Evolutionary conservation across 495 filamentous ascomycete genomes (phyloP).

Genomic region (Bacidia rubella): DNA sequence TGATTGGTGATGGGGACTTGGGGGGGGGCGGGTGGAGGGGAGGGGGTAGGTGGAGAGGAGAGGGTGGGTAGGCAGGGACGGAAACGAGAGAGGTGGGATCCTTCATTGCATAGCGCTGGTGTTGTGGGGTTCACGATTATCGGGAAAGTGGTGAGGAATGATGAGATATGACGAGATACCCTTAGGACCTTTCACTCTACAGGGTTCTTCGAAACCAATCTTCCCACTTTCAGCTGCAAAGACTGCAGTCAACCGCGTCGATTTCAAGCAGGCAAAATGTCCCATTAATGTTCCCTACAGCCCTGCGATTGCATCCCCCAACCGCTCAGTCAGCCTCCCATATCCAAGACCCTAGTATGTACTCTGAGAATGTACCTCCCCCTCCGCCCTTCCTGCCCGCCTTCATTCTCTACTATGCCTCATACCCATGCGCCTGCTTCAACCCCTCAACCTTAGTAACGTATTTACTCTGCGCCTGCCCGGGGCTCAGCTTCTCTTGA

Average conservation of each 20-base stretch:
- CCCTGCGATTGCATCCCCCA: neutral
- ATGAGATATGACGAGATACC: neutral
- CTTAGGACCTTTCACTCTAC: too few species aligned
- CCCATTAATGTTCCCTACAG: neutral
- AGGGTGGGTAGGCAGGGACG: neutral
- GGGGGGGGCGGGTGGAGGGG: neutral
- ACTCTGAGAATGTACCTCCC: neutral
- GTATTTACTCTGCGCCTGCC: slow-evolving; percentile 62
- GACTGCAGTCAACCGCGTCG: too few species aligned
- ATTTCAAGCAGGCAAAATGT: too few species aligned
- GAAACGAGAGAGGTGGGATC: neutral
- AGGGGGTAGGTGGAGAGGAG: neutral
- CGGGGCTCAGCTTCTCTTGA: slow-evolving; percentile 40
- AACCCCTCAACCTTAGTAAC: slow-evolving; percentile 54
- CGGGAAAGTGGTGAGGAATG: neutral
- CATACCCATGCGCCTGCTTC: slow-evolving; percentile 54
- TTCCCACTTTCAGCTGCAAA: too few species aligned
- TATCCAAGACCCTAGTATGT: neutral
- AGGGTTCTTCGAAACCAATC: too few species aligned
- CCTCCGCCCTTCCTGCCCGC: neutral
- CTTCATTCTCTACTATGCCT: slow-evolving; percentile 11
- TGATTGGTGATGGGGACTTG: slow-evolving; percentile 49
- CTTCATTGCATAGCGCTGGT: slow-evolving; percentile 2
- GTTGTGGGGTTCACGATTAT: neutral
- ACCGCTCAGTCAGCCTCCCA: neutral